These are phyloP conservation scores for Exophiala xenobiotica DNA, from an alignment of 2,329 filamentous ascomycete species.

Conservation along the genomic window DNA sequence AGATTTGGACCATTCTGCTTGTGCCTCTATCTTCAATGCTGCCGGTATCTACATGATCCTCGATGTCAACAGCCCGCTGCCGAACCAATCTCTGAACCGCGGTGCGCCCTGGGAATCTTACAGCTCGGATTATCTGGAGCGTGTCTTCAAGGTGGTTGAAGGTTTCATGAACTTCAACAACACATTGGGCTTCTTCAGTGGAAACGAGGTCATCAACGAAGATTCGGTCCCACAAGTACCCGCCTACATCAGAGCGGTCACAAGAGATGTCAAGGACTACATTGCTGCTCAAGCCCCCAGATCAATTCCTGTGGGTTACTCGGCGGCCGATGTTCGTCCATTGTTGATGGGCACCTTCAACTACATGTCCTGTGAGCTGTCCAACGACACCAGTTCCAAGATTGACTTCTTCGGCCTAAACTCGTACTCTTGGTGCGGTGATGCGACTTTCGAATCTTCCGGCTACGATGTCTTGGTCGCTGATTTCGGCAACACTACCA, in stretches of 20 bases:
- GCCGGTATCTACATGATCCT: conserved; percentile 67
- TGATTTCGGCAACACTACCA: conserved; percentile 58
- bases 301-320: conserved; percentile 66
- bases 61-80: conserved; percentile 63
- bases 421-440: conserved; percentile 68
- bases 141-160: conserved; percentile 64
- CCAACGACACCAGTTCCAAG: conserved; percentile 51
- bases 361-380: conserved; percentile 59
- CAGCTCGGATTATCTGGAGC: conserved; percentile 54
- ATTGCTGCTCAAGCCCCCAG: conserved; percentile 59
- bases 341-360: conserved; percentile 60
- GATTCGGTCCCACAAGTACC: conserved; percentile 54
- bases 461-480: conserved; percentile 58
- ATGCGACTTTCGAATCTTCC: conserved; percentile 53
- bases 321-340: conserved; percentile 63
- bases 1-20: conserved; percentile 59
- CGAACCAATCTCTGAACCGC: conserved; percentile 57
- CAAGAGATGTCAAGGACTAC: conserved; percentile 68
- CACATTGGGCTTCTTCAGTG: conserved; percentile 65
- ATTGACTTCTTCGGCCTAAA: conserved; percentile 67
- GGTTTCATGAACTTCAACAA: conserved; percentile 67
- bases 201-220: conserved; percentile 68
- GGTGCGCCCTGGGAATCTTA: conserved; percentile 56
- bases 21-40: conserved; percentile 64
- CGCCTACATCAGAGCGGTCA: conserved; percentile 61